Percentiles rank a stretch among this genome's conserved stretches.
Conservation (phyloP, 192 early-diverging fungal genomes). For the Pilobolus umbonatus region DNA sequence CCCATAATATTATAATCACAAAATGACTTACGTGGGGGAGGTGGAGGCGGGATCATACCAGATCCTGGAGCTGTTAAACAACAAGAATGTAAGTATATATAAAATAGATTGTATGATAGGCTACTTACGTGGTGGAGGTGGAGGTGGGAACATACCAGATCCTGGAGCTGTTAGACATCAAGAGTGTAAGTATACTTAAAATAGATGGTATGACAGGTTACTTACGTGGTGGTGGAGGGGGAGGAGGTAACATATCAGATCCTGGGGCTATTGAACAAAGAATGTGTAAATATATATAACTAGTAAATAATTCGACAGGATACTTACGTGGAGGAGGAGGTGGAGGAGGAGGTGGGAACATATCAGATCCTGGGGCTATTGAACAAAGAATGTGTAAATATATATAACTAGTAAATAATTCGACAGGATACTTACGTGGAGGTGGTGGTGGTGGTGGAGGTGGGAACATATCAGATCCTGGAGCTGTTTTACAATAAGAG, state of each 20-base stretch:
- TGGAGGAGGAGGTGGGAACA: slow-evolving; percentile 11
- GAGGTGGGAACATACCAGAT: slow-evolving; percentile 5
- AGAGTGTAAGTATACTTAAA: not conserved
- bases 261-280: slow-evolving; percentile 10
- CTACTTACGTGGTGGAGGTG: slow-evolving; percentile 18
- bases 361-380: not conserved
- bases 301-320: not conserved
- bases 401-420: not conserved
- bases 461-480: not conserved
- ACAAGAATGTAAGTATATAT: no score
- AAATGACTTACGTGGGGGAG: slow-evolving; percentile 12
- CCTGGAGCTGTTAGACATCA: not conserved
- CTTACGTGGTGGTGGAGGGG: slow-evolving; percentile 16
- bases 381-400: not conserved
- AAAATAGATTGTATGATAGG: not conserved
- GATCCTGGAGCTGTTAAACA: no score
- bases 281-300: not conserved
- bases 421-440: slow-evolving; percentile 18
- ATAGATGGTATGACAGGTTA: not conserved
- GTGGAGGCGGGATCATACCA: no score
- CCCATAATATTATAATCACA: not conserved
- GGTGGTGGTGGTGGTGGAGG: slow-evolving; percentile 38
- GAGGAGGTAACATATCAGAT: not conserved
- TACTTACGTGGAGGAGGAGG: slow-evolving; percentile 3
- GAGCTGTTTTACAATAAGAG: not conserved